These are phyloP conservation scores for Picea sitchensis DNA, from an alignment of 75 land plant species.

Conservation along the genomic window DNA sequence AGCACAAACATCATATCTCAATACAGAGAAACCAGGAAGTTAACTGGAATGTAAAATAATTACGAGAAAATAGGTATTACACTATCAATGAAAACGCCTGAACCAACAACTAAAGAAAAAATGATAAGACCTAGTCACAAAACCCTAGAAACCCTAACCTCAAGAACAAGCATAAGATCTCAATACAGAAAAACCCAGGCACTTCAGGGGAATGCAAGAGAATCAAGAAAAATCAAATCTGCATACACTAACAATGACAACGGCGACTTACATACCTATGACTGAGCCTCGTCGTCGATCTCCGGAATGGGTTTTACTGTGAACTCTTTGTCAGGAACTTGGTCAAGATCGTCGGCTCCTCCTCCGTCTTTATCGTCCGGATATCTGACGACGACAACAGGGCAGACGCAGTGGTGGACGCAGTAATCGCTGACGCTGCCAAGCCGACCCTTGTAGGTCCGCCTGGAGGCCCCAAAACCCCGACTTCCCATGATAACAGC, in stretches of 20 bases:
- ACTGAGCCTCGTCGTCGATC: background rate
- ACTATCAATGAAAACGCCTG: background rate
- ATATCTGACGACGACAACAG: constrained; percentile 72
- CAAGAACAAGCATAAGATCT: background rate
- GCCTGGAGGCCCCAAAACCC: constrained; percentile 67
- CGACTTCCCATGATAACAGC: constrained; percentile 83
- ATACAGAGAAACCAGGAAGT: background rate
- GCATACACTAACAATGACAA: background rate
- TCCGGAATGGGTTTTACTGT: background rate
- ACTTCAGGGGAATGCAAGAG: background rate
- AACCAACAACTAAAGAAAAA: no score
- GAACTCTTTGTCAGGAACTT: background rate
- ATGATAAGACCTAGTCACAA: no score
- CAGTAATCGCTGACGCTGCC: constrained; percentile 86
- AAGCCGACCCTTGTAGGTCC: constrained; percentile 55
- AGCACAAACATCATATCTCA: background rate
- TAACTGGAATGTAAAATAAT: background rate
- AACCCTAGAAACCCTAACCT: background rate
- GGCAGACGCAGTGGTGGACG: constrained; percentile 80
- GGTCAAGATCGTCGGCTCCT: background rate
- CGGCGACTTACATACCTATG: background rate
- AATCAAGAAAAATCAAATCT: background rate
- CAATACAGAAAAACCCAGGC: background rate
- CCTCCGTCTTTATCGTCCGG: constrained; percentile 48
- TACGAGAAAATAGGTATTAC: background rate